These are phyloP conservation scores for Calonectria hongkongensis DNA, from an alignment of 2,329 filamentous ascomycete genomes.

Conservation along the genomic window DNA sequence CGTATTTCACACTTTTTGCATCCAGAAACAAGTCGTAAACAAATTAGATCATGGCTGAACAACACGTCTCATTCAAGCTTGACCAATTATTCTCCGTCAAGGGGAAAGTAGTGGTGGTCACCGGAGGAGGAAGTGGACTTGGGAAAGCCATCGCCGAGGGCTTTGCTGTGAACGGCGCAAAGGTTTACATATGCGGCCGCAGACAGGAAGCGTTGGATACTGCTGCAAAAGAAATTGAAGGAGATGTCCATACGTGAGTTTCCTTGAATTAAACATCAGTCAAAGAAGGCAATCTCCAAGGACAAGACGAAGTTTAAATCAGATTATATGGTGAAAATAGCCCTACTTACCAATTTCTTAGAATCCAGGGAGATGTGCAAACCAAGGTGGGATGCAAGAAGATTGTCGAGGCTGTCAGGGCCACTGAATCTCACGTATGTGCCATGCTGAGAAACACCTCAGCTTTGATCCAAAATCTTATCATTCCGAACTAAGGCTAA, in stretches of 20 bases:
- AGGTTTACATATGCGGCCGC: slow-evolving; percentile 10
- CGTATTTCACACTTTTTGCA: neutral
- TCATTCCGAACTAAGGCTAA: neutral
- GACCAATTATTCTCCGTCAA: slow-evolving; percentile 11
- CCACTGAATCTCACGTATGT: slow-evolving; percentile 5
- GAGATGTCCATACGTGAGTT: slow-evolving; percentile 12
- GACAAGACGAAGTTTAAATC: neutral
- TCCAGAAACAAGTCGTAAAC: neutral
- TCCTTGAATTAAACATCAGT: too few species aligned
- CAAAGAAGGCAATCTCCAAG: too few species aligned
- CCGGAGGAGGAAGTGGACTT: slow-evolving; percentile 15
- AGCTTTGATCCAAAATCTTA: neutral
- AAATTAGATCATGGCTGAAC: slow-evolving; percentile 8
- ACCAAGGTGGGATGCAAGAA: neutral
- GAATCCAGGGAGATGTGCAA: slow-evolving; percentile 12
- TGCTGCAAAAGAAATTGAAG: slow-evolving; percentile 3
- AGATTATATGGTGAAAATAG: neutral
- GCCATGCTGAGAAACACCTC: neutral
- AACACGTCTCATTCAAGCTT: slow-evolving; percentile 15
- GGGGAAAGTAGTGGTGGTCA: slow-evolving; percentile 18
- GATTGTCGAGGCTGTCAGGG: slow-evolving; percentile 6
- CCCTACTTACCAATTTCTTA: neutral
- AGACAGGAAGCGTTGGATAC: slow-evolving; percentile 4
- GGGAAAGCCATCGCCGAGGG: slow-evolving; percentile 7
- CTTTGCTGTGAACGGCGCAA: slow-evolving; percentile 10